Conservation (phyloP, 1,139 yeast genomes). For the Taphrina flavorubra region DNA sequence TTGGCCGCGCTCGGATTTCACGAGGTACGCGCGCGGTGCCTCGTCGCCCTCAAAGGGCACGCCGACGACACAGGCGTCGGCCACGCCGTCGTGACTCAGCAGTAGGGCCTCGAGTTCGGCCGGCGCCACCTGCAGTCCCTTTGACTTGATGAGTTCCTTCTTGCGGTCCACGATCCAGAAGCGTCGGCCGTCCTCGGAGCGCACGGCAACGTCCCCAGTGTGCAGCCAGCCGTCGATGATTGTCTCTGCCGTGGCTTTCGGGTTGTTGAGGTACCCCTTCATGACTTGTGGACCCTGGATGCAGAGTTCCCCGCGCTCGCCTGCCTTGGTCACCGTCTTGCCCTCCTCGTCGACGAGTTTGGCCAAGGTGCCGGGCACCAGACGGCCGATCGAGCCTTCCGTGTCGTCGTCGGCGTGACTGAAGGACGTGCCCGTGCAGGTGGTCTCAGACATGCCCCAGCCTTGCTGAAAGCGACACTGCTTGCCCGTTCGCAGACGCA, state of each 20-base stretch:
- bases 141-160: constrained; percentile 73
- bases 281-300: constrained; percentile 72
- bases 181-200: constrained; percentile 59
- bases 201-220: constrained; percentile 66
- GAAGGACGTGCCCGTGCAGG: constrained; percentile 47
- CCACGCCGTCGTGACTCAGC: constrained; percentile 54
- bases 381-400: constrained; percentile 58
- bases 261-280: constrained; percentile 61
- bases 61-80: constrained; percentile 53
- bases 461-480: constrained; percentile 41
- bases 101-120: constrained; percentile 75
- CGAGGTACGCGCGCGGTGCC: constrained; percentile 53
- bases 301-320: constrained; percentile 74
- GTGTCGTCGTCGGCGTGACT: constrained; percentile 44
- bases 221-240: constrained; percentile 64
- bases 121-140: constrained; percentile 76
- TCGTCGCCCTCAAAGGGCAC: constrained; percentile 51
- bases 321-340: constrained; percentile 60
- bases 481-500: constrained; percentile 22
- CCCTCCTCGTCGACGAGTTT: constrained; percentile 56
- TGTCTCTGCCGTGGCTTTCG: constrained; percentile 53
- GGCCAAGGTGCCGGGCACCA: constrained; percentile 56
- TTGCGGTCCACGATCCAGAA: constrained; percentile 67
- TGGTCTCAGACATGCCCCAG: constrained; percentile 42
- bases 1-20: constrained; percentile 46